Evolutionary conservation across 2,329 filamentous ascomycete species (phyloP).

Genomic region (Phyllosticta paracitricarpa): DNA sequence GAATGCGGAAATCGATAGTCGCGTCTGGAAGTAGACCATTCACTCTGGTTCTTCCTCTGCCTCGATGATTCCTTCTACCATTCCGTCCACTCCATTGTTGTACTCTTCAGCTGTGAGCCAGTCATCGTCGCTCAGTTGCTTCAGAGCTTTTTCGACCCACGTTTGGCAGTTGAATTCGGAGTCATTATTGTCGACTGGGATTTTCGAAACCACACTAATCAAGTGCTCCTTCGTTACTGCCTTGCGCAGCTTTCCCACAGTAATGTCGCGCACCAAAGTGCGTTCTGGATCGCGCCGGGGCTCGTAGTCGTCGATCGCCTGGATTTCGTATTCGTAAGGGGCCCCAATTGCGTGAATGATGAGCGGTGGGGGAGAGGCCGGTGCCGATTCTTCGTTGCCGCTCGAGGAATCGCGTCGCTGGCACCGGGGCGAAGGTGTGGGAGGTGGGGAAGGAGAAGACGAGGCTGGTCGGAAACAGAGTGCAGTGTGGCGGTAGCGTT

Average conservation of each 20-base stretch:
- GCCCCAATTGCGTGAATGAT: slow-evolving; percentile 2
- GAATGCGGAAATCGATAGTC: too few species aligned
- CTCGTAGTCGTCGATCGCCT: slow-evolving; percentile 4
- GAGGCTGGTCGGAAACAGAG: slow-evolving; percentile 7
- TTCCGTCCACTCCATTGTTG: slow-evolving; percentile 4
- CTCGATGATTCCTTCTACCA: slow-evolving; percentile 4
- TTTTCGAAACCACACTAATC: background rate
- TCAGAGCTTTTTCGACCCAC: slow-evolving; percentile 4
- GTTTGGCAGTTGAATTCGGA: slow-evolving; percentile 8
- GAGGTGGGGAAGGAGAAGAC: background rate
- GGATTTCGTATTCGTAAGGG: background rate
- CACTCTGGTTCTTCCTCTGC: slow-evolving; percentile 7
- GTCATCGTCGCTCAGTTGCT: background rate
- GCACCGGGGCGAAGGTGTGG: background rate
- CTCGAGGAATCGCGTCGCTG: background rate
- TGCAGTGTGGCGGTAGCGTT: slow-evolving; percentile 5
- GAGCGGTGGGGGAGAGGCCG: background rate
- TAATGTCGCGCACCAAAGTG: background rate
- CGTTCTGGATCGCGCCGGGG: background rate
- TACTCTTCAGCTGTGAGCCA: slow-evolving; percentile 5
- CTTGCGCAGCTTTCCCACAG: slow-evolving; percentile 5
- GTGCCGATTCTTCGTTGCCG: background rate
- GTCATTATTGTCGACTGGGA: slow-evolving; percentile 3
- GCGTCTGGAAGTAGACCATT: too few species aligned
- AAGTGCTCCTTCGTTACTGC: slow-evolving; percentile 1